Base-by-base conservation (phyloP, 2,329 filamentous ascomycete genomes). In the Sporothrix humicola region DNA sequence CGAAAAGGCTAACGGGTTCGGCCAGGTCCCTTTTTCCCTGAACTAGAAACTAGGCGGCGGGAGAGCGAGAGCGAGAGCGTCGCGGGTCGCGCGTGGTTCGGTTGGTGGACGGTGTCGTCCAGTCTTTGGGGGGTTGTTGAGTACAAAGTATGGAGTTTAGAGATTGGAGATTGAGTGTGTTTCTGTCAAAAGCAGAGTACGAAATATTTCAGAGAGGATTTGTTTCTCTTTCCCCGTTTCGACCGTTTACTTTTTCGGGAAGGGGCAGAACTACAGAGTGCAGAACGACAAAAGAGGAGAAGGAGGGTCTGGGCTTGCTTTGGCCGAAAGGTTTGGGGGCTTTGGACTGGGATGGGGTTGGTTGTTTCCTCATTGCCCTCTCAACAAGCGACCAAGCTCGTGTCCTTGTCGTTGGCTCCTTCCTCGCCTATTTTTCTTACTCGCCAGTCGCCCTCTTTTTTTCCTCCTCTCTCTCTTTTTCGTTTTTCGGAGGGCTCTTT, bases 171-270 rank as follows among this genome's bases (percentile, higher is more conserved):
- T n/a, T n/a, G n/a, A 37, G 31, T 37, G 7, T 37, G 31, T 37
- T 37, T 37, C 31, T 37, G 31, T 37, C 31, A 37, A 37, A 37
- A 37, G n/a, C 6, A 46, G n/a, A 23, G 37, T 65, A 65, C 37
- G 17, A 2, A 13, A n/a, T 13, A 9, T 63, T 37, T 37, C 31
- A 37, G 31, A 37, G 31, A 37, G 31, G 59, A 9, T 46, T 44
- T 65, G n/a, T 44, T 44, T 44, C 9, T 65, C 5, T 17, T 54
- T 54, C 13, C 20, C 13, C 44, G 63, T 50, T 52, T 52, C 59
- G 59, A 68, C 44, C n/a, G 48, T 68, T 52, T 50, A 20, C 63
- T 52, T 50, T 44, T n/a, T 68, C 12, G 65, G 65, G 65, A 68
- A 68, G 65, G 65, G 46, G 65, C 31, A 37, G 31, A 37, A 37